phyloP scores from a whole-genome alignment of 805 yeast genomes.

The Candida montana region DNA sequence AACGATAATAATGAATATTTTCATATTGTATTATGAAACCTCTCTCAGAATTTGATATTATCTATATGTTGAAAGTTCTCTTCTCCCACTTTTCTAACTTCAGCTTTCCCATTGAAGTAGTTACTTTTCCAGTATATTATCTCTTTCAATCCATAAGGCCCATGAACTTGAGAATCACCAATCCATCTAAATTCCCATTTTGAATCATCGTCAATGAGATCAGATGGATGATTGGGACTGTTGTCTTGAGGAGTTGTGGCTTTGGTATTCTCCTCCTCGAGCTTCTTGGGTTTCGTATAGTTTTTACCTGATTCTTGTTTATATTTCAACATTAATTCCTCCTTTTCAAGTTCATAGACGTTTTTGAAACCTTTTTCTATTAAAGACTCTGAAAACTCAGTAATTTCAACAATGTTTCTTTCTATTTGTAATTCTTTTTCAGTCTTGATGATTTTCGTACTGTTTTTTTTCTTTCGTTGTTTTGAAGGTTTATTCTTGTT shows the following conservation, averaged over 20 bases:
- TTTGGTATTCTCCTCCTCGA: conserved; percentile 9
- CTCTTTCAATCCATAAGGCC: conserved; percentile 44
- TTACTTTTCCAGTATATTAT: conserved; percentile 44
- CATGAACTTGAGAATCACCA: conserved; percentile 38
- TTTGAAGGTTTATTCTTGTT: conserved; percentile 26
- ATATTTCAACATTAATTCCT: conserved; percentile 46
- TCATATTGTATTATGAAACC: no score
- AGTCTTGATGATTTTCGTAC: conserved; percentile 10
- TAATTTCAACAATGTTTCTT: conserved; percentile 32
- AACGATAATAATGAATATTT: no score
- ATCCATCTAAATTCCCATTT: conserved; percentile 49
- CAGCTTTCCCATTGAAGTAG: conserved; percentile 43
- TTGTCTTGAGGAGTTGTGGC: conserved; percentile 9
- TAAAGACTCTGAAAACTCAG: conserved; percentile 45
- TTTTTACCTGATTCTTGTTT: conserved; percentile 38
- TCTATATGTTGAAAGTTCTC: conserved; percentile 14
- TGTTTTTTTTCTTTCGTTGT: conserved; percentile 13
- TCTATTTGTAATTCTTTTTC: conserved; percentile 16
- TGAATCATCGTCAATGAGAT: conserved; percentile 15
- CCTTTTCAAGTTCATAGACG: conserved; percentile 50
- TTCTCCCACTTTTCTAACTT: conserved; percentile 30
- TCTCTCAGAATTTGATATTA: not conserved
- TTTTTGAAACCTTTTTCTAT: conserved; percentile 36
- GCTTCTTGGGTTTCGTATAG: conserved; percentile 11
- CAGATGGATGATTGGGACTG: no score